Evolutionary conservation across 1,139 yeast genomes (phyloP).

Genomic region (Yamadazyma diddensiae): DNA sequence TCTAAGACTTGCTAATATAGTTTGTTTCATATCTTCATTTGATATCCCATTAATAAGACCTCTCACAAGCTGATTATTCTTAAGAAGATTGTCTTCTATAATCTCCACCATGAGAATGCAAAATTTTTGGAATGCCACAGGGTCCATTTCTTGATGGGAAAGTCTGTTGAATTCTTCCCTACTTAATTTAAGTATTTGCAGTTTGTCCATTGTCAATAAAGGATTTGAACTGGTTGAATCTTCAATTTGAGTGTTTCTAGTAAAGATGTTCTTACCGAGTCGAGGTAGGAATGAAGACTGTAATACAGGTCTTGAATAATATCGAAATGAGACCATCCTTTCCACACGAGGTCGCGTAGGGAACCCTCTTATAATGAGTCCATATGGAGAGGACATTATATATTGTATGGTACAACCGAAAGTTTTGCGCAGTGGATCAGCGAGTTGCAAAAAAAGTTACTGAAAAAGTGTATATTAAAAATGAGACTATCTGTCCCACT

Average conservation of each 20-base stretch:
- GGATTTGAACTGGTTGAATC: conserved; percentile 30
- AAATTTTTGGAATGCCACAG: conserved; percentile 25
- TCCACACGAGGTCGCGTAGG: no score
- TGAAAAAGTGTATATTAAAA: no score
- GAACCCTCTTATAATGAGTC: no score
- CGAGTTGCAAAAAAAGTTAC: no score
- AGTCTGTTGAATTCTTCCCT: conserved; percentile 24
- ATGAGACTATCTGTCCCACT: conserved; percentile 7
- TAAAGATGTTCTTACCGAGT: conserved; percentile 13
- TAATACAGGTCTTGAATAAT: no score
- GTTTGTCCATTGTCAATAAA: conserved; percentile 26
- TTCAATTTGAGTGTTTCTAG: conserved; percentile 6
- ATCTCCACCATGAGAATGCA: conserved; percentile 30
- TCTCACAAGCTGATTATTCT: conserved; percentile 24
- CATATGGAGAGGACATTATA: no score
- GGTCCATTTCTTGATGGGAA: conserved; percentile 22
- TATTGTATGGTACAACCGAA: no score
- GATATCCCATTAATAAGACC: conserved; percentile 18
- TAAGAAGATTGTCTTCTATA: conserved; percentile 25
- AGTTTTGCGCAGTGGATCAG: no score
- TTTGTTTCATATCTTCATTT: conserved; percentile 14
- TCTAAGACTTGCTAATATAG: conserved; percentile 11
- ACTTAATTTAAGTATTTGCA: conserved; percentile 22
- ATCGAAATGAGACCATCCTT: no score
- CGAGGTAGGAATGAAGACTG: conserved; percentile 8